Evolutionary conservation across 805 yeast species (phyloP).

Genomic region (Komagataella populi): DNA sequence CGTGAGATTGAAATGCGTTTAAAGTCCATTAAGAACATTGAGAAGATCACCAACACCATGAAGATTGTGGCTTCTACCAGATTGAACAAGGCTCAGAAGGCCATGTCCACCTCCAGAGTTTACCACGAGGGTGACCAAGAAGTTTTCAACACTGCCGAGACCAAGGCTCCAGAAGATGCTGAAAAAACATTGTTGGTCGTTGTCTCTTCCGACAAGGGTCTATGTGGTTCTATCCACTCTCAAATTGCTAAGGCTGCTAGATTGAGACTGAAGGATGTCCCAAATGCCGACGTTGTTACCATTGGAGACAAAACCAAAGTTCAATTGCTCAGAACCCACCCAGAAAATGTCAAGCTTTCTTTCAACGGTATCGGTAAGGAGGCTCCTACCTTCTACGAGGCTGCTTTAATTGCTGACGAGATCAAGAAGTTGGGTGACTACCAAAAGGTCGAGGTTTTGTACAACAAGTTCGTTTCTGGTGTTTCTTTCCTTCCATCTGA

Average conservation of each 20-base stretch:
- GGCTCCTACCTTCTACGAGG: conserved; percentile 88
- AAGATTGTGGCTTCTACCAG: conserved; percentile 98
- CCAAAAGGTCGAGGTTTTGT: conserved; percentile 66
- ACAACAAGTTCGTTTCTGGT: conserved; percentile 79
- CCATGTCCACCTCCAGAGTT: conserved; percentile 78
- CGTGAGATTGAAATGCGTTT: conserved; percentile 98
- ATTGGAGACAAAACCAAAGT: conserved; percentile 91
- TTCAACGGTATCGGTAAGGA: conserved; percentile 93
- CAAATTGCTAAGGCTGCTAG: conserved; percentile 87
- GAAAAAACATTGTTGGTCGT: conserved; percentile 70
- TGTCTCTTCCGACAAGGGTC: conserved; percentile 93
- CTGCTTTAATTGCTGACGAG: conserved; percentile 79
- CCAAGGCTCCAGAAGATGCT: conserved; percentile 36
- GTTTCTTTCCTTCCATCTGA: conserved; percentile 81
- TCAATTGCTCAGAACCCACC: conserved; percentile 76
- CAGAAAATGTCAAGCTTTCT: conserved; percentile 54
- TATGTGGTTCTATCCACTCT: conserved; percentile 97
- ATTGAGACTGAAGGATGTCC: conserved; percentile 42
- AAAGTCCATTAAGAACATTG: conserved; percentile 96
- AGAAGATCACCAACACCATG: conserved; percentile 99
- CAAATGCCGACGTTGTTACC: conserved; percentile 68
- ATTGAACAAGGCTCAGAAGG: conserved; percentile 88
- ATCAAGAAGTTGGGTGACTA: conserved; percentile 57
- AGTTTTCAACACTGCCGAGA: conserved; percentile 73
- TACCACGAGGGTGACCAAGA: conserved; percentile 71